Evolutionary conservation across 106 monocot genomes (phyloP), one percentile per base, ranked within the genome.

Genomic region (Hemerocallis citrina): DNA sequence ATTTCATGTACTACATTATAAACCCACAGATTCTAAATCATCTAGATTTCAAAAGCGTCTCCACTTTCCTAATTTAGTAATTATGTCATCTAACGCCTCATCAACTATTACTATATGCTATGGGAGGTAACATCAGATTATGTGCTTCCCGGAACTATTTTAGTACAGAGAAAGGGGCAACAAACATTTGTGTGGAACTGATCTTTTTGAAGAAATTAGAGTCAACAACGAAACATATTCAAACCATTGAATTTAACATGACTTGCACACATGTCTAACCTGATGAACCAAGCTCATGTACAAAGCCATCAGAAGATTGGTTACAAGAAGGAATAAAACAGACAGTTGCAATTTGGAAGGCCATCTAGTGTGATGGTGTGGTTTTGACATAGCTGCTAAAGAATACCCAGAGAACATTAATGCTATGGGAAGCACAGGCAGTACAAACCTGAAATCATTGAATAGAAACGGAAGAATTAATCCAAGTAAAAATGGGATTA

Each of bases 271-370:
- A 32, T 30, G 13, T 34, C 64, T 68, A 61, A 96, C 98, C 82
- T 98, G 98, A 77, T 98, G 98, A 45, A 88, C 63, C 61, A 82
- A 65, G 66, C 86, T 68, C 82, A 88, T 88, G 64, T 98, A 98
- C 62, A 98, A 64, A 47, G 98, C 87, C 87, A 98, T 81, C 25
- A 88, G 84, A 43, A 92, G 23, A 85, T 98, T 98, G 8, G 84
- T 92, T 48, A 74, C 13, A 63, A 98, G 5, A 44, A 98, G 92
- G 20, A 98, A 71, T 20, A 77, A 33, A 36, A 88, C 68, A 51
- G 79, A 57, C 21, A 82, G 22, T 19, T 80, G 67, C 54, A 76
- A 43, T 62, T 34, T 74, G 55, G 69, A 73, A 29, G 63, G 68
- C 14, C 35, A 50, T 69, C 57, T 62, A 50, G 12, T 59, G 20